Percentiles rank a stretch among this genome's conserved stretches.
Conservation (phyloP, 2,329 filamentous ascomycete species). For the Penicillium hesseltinei region DNA sequence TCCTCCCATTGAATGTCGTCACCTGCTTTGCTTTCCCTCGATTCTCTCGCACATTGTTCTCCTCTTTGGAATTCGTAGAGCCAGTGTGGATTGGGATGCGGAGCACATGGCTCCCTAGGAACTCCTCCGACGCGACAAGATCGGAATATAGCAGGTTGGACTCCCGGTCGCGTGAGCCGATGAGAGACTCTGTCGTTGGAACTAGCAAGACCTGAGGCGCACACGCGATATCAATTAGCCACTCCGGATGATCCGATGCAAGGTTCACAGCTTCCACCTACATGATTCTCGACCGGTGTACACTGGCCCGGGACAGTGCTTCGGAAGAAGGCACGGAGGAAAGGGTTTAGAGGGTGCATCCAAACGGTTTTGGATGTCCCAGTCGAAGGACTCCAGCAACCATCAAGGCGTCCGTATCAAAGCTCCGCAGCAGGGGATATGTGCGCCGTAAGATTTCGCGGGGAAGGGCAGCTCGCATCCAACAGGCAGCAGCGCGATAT, state of each 20-base stretch:
- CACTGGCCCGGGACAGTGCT: conserved; percentile 91
- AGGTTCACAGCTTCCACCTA: conserved; percentile 35
- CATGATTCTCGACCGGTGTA: conserved; percentile 83
- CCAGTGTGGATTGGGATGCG: conserved; percentile 65
- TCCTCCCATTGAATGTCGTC: conserved; percentile 86
- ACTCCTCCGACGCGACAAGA: conserved; percentile 85
- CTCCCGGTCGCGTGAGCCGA: conserved; percentile 84
- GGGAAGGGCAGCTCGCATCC: conserved; percentile 34
- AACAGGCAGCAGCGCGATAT: conserved; percentile 20
- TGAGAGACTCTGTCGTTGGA: conserved; percentile 85
- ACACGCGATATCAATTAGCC: conserved; percentile 9
- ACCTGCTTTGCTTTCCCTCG: conserved; percentile 93
- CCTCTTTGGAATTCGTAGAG: conserved; percentile 51
- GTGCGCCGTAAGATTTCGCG: conserved; percentile 31
- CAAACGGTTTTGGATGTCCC: conserved; percentile 52
- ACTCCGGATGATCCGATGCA: conserved; percentile 13
- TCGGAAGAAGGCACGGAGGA: conserved; percentile 97
- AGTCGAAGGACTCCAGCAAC: conserved; percentile 31
- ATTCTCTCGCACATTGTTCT: conserved; percentile 73
- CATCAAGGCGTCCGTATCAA: conserved; percentile 38
- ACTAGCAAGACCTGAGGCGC: conserved; percentile 74
- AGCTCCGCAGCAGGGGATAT: conserved; percentile 19
- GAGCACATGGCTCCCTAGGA: conserved; percentile 93
- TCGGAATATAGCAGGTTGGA: conserved; percentile 74
- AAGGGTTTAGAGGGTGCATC: conserved; percentile 99